Percentiles rank a stretch among this genome's conserved stretches.
phyloP scores from a whole-genome alignment of 1,284 basidiomycete genomes.

The Inonotus obliquus region DNA sequence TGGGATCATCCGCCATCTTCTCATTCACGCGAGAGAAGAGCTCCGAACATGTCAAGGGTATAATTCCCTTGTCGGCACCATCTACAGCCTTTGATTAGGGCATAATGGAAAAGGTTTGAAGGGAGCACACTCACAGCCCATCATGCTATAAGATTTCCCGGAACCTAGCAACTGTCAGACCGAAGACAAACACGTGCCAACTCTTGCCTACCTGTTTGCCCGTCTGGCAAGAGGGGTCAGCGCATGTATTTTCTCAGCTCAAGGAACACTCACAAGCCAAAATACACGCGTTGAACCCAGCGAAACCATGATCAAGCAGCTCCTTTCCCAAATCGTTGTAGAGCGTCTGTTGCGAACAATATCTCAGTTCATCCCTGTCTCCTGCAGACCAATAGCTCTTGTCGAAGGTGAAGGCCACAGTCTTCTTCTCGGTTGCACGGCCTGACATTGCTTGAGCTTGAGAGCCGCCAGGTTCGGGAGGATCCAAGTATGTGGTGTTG shows the following conservation, averaged over 20 bases:
- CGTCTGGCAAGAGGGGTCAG: constrained; percentile 46
- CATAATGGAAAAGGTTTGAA: constrained; percentile 21
- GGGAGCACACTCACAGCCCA: constrained; percentile 77
- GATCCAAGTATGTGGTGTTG: constrained; percentile 85
- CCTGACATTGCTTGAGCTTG: constrained; percentile 56
- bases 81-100: constrained; percentile 44
- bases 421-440: constrained; percentile 82
- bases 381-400: constrained; percentile 96
- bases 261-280: constrained; percentile 77
- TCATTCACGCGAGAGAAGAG: constrained; percentile 81
- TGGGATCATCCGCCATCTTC: constrained; percentile 62
- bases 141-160: constrained; percentile 94
- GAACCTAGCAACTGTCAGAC: constrained; percentile 50
- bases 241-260: constrained; percentile 5
- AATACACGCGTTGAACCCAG: constrained; percentile 97
- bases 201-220: constrained; percentile 70
- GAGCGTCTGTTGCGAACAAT: constrained; percentile 90
- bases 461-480: constrained; percentile 71
- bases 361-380: constrained; percentile 77
- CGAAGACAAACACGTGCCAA: neutral
- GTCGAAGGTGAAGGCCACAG: constrained; percentile 89
- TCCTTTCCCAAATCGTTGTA: constrained; percentile 96
- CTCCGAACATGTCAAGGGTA: constrained; percentile 91
- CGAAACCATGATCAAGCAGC: constrained; percentile 90
- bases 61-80: constrained; percentile 95